Percentiles rank a stretch among this genome's conserved stretches.
Evolutionary conservation across 495 filamentous ascomycete species (phyloP).

Genomic region (Bombardia bombarda): DNA sequence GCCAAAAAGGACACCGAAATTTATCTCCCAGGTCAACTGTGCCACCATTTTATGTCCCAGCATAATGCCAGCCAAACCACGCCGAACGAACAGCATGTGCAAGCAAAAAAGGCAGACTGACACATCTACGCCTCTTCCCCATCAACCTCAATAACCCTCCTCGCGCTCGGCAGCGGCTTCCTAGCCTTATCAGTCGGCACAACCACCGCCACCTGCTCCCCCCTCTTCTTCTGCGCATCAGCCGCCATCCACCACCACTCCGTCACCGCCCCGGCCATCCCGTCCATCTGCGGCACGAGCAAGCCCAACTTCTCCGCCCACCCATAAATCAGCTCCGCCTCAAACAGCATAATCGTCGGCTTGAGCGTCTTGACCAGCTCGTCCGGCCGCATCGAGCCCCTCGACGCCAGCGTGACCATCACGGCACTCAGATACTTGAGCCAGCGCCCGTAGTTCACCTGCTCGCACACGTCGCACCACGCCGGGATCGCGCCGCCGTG

Average conservation of each 20-base stretch:
- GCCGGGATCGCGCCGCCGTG: slow-evolving; percentile 50
- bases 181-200: too few relatives aligned
- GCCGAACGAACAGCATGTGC: too few relatives aligned
- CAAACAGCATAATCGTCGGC: slow-evolving; percentile 58
- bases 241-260: slow-evolving; percentile 58
- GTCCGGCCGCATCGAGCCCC: slow-evolving; percentile 48
- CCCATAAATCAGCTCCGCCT: slow-evolving; percentile 54
- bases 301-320: slow-evolving; percentile 53
- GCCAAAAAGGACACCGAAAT: too few relatives aligned
- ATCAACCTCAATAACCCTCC: too few relatives aligned
- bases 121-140: too few relatives aligned
- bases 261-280: slow-evolving; percentile 39
- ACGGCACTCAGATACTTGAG: slow-evolving; percentile 51
- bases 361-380: slow-evolving; percentile 48
- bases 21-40: too few relatives aligned
- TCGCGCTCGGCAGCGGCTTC: neutral
- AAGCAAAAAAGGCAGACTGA: too few relatives aligned
- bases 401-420: slow-evolving; percentile 48
- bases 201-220: neutral
- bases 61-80: too few relatives aligned
- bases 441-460: slow-evolving; percentile 58
- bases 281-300: slow-evolving; percentile 21
- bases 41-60: too few relatives aligned
- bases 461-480: slow-evolving; percentile 72
- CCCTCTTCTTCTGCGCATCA: slow-evolving; percentile 17